Evolutionary conservation across 108 stramenopile genomes (phyloP), one percentile per base, ranked within the genome.

Genomic region (Cyclostephanos invisitatus): DNA sequence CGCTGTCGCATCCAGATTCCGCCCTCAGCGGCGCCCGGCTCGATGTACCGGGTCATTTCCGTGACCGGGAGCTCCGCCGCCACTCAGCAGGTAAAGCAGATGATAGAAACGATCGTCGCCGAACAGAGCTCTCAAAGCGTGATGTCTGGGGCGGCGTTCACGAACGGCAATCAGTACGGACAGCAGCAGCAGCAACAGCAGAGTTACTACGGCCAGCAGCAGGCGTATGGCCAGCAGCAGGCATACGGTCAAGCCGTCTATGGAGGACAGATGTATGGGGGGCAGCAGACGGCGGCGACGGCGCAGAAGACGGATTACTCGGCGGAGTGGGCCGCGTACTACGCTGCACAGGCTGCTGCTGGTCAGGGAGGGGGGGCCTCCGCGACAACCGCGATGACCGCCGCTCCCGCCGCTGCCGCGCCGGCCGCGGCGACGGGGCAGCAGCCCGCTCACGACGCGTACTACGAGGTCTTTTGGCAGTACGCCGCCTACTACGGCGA

Each of bases 401-500:
- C 77, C 47, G 22, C 85, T 24, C 25, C 58, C 42, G 50, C 59
- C 42, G 68, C 81, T 63, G 44, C 44, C 7, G 40, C 85, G 0
- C 32, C 78, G 48, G 55, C 81, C 7, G 54, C 72, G 18, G 59
- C 81, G 29, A n/a, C 59, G 9, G 70, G 53, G 12, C 27, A 62
- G 29, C 65, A 74, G 56, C 78, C 81, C n/a, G 84, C 90, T 55
- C 58, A 87, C 27, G 87, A 91, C 74, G 87, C 91, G 0, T 96
- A 96, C 82, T 91, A 96, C 77, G 90, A 94, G 35, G 87, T 94
- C 36, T 96, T 94, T 62, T 94, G 91, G 84, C 85, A 92, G 10
- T 93, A 93, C 65, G 81, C 87, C 18, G 87, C 90, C 70, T 86
- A 88, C 28, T 91, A 91, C 49, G 90, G 92, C 21, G 93, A 96